A percentile compares a stretch with the other conserved stretches of the same genome.
These are phyloP conservation scores for Solanum corneliomulleri DNA, from an alignment of 257 asterid species.

Conservation along the genomic window DNA sequence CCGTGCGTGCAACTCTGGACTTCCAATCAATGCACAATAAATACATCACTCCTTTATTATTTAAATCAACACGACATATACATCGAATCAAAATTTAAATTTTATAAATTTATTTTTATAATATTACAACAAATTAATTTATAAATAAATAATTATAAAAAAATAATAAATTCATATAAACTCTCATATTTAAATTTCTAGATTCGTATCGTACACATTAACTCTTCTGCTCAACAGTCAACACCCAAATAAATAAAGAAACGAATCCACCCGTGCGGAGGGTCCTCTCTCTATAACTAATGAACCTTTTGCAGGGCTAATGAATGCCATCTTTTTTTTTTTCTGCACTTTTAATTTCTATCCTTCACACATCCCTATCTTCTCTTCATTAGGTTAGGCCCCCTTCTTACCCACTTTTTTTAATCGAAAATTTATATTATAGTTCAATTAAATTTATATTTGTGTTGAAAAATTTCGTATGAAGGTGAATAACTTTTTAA, in stretches of 20 bases:
- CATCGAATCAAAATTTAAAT: neutral
- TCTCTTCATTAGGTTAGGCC: neutral
- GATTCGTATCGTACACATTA: neutral
- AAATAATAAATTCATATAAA: neutral
- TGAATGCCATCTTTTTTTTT: neutral
- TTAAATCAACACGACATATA: neutral
- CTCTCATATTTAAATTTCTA: neutral
- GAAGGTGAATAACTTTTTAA: fast-evolving
- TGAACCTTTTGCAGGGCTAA: neutral
- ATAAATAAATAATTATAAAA: fast-evolving
- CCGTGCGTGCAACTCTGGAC: constrained; percentile 9
- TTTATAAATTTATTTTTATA: neutral
- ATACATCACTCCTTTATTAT: neutral
- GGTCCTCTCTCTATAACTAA: neutral
- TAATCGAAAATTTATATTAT: too few species aligned
- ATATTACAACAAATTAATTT: too few species aligned
- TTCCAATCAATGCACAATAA: neutral
- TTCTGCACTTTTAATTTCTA: neutral
- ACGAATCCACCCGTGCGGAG: neutral
- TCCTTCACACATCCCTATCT: constrained; percentile 1
- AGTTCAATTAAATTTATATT: too few species aligned
- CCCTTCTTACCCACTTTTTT: neutral
- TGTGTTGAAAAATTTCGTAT: too few species aligned
- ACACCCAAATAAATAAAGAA: neutral
- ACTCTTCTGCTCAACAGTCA: neutral